A percentile compares a stretch with the other conserved stretches of the same genome.
Conservation (phyloP, 2,329 filamentous ascomycete genomes). For the Monosporascus ibericus region DNA sequence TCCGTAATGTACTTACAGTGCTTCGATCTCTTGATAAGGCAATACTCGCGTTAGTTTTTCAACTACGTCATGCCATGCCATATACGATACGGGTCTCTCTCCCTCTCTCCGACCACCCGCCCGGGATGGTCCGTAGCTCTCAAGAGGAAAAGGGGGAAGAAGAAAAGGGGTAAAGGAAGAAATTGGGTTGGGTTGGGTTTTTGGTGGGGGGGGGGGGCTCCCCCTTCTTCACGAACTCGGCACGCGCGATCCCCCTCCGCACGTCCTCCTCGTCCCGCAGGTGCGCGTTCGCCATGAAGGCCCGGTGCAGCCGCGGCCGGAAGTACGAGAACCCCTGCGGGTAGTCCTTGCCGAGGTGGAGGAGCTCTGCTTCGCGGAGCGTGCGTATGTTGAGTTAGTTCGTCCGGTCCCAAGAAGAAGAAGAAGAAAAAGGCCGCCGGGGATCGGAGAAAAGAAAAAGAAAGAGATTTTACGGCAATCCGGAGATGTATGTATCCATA, state of each 20-base stretch:
- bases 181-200: no score
- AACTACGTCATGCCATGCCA: no score
- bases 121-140: no score
- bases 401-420: no score
- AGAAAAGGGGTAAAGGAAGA: background rate
- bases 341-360: slow-evolving; percentile 80
- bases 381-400: background rate
- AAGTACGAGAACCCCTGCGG: slow-evolving; percentile 73
- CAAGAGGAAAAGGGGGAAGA: background rate
- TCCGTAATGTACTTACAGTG: slow-evolving; percentile 61
- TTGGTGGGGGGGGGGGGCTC: slow-evolving; percentile 7
- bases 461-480: no score
- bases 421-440: no score
- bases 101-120: background rate
- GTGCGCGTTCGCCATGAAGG: slow-evolving; percentile 70
- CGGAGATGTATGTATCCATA: no score
- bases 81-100: background rate
- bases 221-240: slow-evolving; percentile 91
- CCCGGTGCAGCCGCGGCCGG: slow-evolving; percentile 71
- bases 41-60: no score
- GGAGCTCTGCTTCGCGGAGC: slow-evolving; percentile 55
- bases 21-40: slow-evolving; percentile 67
- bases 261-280: slow-evolving; percentile 72
- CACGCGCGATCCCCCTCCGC: slow-evolving; percentile 64
- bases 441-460: no score